Evolutionary conservation across 148 eudicot species (phyloP).

Genomic region (Rhododendron griersonianum): DNA sequence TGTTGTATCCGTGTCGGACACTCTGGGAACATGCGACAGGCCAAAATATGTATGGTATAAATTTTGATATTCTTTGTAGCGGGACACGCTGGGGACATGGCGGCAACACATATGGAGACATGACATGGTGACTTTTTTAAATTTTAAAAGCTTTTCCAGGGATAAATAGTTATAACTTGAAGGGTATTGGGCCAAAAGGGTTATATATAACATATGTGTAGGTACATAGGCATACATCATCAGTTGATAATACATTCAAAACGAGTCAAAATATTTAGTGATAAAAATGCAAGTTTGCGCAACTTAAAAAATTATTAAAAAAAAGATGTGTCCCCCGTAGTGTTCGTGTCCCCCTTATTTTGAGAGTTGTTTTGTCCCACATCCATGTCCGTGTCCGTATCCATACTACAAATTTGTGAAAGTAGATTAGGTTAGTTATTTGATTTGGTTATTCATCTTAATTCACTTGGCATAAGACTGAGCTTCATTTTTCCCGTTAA

Average conservation of each 20-base stretch:
- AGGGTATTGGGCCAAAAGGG: background rate
- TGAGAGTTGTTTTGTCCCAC: background rate
- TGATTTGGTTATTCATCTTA: background rate
- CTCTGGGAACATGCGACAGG: background rate
- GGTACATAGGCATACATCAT: background rate
- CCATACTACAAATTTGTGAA: background rate
- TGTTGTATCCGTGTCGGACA: background rate
- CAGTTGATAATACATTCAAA: background rate
- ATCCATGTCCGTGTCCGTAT: background rate
- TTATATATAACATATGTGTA: background rate
- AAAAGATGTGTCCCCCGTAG: background rate
- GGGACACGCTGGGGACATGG: background rate
- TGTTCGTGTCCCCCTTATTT: background rate
- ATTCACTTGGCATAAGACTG: background rate
- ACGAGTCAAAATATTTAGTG: background rate
- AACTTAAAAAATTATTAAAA: too few relatives aligned
- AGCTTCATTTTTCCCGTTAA: background rate
- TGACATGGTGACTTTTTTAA: background rate
- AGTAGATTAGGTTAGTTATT: background rate
- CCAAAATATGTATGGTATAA: too few relatives aligned
- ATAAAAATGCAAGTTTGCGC: background rate
- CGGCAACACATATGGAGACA: background rate
- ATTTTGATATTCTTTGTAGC: too few relatives aligned
- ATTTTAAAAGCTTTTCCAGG: background rate
- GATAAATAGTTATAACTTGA: background rate